These are phyloP conservation scores for Galerina sulciceps DNA, from an alignment of 768 basidiomycete genomes.

Conservation along the genomic window DNA sequence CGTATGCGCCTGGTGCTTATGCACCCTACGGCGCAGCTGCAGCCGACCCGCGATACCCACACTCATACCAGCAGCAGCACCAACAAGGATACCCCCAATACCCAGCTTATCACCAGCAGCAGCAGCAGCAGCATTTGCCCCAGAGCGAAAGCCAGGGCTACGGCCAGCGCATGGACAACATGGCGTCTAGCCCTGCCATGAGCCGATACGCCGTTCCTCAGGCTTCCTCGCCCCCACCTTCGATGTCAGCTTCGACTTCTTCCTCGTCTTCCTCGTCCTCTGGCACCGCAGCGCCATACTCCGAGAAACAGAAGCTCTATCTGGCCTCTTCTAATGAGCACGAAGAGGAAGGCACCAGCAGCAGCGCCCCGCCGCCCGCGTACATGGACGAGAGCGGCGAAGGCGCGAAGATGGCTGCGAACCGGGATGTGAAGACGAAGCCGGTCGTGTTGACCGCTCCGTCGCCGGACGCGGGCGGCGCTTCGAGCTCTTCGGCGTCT, in stretches of 20 bases:
- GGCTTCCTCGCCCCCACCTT: neutral
- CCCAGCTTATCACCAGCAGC: constrained; percentile 13
- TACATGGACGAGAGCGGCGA: constrained; percentile 22
- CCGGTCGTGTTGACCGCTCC: constrained; percentile 13
- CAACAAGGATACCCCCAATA: constrained; percentile 19
- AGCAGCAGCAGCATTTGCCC: constrained; percentile 11
- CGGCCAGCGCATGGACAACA: constrained; percentile 8
- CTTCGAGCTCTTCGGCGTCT: neutral
- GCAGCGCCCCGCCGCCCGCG: constrained; percentile 26
- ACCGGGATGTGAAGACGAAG: constrained; percentile 25
- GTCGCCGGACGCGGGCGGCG: neutral
- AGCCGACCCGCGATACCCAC: constrained; percentile 18
- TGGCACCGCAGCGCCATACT: neutral
- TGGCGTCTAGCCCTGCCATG: neutral
- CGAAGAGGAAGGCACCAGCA: neutral
- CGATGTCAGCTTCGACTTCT: neutral
- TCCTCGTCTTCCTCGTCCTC: constrained; percentile 3
- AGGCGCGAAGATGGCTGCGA: constrained; percentile 15
- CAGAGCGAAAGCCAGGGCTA: neutral
- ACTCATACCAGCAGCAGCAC: constrained; percentile 8
- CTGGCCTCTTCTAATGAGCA: neutral
- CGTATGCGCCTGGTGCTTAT: constrained; percentile 25
- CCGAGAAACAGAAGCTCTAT: constrained; percentile 4
- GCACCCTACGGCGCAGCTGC: constrained; percentile 21
- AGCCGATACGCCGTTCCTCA: neutral